phyloP scores from a whole-genome alignment of 2,329 filamentous ascomycete species.

The Fusarium sp. region DNA sequence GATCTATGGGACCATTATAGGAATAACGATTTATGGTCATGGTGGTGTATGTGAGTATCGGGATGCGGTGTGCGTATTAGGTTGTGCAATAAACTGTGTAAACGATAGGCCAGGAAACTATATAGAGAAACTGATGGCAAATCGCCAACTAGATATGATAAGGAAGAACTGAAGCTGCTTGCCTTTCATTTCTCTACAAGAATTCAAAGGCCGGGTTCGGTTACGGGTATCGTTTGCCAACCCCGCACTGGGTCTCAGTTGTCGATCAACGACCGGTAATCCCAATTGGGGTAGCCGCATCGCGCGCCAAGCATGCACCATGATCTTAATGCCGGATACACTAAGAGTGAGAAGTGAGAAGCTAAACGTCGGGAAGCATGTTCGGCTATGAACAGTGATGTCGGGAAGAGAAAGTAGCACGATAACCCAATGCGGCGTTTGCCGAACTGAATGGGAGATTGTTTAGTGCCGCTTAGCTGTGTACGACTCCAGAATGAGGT shows the following conservation, averaged over 20 bases:
- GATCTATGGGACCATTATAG: constrained; percentile 39
- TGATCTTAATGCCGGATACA: neutral
- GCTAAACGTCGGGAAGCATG: neutral
- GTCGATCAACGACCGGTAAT: neutral
- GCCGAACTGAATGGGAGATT: neutral
- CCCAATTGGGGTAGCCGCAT: neutral
- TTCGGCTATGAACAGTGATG: neutral
- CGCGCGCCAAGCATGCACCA: too few species aligned
- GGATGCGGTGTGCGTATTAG: neutral
- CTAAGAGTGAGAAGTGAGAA: neutral
- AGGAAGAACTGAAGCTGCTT: neutral
- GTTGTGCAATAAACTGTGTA: neutral
- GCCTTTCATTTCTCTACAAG: neutral
- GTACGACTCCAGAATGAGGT: neutral
- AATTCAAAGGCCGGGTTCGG: neutral
- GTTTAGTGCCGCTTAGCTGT: neutral
- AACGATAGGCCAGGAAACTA: neutral
- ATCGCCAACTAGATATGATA: neutral
- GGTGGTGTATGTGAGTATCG: neutral
- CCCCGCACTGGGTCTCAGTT: neutral
- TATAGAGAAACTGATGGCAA: neutral
- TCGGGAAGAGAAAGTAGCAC: neutral
- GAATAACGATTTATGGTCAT: constrained; percentile 33
- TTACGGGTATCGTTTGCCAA: neutral
- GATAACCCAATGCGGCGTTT: neutral